Evolutionary conservation across 257 asterid species (phyloP).

Genomic region (Salvia miltiorrhiza): DNA sequence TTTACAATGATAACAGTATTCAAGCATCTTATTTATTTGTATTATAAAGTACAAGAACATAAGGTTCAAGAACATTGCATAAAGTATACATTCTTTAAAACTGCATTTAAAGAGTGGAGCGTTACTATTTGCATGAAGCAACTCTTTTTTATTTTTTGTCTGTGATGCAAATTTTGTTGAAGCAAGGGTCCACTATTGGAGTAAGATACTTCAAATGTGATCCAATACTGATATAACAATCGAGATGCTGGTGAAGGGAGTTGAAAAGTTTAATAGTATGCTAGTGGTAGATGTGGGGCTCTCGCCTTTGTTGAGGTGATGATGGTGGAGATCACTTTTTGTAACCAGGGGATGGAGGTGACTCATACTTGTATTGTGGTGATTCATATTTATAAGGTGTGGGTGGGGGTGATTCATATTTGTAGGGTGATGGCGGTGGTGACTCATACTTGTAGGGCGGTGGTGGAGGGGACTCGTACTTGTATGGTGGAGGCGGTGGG

Average conservation of each 20-base stretch:
- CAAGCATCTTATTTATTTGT: slow-evolving; percentile 15
- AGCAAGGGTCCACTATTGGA: not conserved
- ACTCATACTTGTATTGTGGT: slow-evolving; percentile 5
- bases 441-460: slow-evolving; percentile 15
- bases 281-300: not conserved
- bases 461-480: not conserved
- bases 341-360: not conserved
- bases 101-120: not conserved
- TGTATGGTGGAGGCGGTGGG: not conserved
- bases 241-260: not conserved
- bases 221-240: not conserved
- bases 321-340: not conserved
- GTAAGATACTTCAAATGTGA: not conserved
- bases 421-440: not conserved
- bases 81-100: not conserved
- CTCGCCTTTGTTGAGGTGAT: not conserved
- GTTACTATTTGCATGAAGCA: not conserved
- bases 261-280: not conserved
- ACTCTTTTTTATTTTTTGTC: not conserved
- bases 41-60: slow-evolving; percentile 13
- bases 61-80: not conserved
- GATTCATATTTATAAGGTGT: not conserved
- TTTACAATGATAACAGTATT: not conserved
- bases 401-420: not conserved
- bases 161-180: not conserved